Conservation (phyloP, 1,139 yeast genomes). For the Magnusiomyces fungicola region DNA sequence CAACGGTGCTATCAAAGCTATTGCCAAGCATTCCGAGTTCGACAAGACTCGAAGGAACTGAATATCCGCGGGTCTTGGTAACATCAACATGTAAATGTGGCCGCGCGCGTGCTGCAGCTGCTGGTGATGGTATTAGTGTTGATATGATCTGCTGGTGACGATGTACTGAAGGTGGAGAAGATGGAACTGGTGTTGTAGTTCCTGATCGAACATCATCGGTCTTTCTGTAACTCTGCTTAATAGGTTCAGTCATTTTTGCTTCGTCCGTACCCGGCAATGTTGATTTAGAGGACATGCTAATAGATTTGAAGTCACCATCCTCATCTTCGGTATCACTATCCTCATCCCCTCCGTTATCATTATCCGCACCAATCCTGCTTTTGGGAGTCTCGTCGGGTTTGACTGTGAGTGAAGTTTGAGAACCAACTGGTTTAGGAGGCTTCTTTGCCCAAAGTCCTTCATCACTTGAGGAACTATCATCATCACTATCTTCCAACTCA, state of each 20-base stretch:
- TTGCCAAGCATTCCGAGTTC: neutral
- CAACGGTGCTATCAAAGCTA: no score
- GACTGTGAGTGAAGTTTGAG: no score
- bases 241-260: no score
- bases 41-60: neutral
- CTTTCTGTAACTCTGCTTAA: no score
- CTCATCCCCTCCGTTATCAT: no score
- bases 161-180: no score
- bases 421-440: slow-evolving; percentile 24
- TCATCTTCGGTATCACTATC: neutral
- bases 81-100: neutral
- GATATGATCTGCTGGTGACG: no score
- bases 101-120: neutral
- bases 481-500: slow-evolving; percentile 40
- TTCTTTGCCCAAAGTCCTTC: slow-evolving; percentile 60
- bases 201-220: no score
- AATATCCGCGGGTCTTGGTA: neutral
- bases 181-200: no score
- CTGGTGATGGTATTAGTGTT: neutral
- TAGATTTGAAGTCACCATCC: neutral
- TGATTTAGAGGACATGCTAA: no score
- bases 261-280: no score
- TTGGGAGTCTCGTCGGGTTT: no score
- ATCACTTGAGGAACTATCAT: slow-evolving; percentile 35
- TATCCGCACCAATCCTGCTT: neutral